A percentile compares a stretch with the other conserved stretches of the same genome.
These are phyloP conservation scores for Cutaneotrichosporon sp. DNA, from an alignment of 1,284 basidiomycete species.

Conservation along the genomic window DNA sequence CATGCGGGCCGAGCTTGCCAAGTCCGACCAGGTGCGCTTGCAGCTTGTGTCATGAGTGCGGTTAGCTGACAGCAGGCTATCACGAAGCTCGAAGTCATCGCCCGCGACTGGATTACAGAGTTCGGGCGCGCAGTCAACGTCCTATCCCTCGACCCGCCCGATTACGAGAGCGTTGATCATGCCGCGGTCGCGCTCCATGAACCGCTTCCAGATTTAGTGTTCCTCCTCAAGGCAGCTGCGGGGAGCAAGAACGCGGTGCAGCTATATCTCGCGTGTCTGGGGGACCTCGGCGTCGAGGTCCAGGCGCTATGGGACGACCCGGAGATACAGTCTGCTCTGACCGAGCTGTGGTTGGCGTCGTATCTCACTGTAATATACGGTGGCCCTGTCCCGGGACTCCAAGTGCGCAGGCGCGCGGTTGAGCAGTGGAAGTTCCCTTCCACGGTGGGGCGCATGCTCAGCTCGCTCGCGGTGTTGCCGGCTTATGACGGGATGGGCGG, in stretches of 20 bases:
- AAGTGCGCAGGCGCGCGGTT: background rate
- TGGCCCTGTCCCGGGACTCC: background rate
- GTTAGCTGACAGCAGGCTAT: background rate
- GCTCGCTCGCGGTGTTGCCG: background rate
- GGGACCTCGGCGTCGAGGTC: background rate
- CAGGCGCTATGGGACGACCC: background rate
- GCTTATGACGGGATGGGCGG: background rate
- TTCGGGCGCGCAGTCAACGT: background rate
- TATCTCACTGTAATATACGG: background rate
- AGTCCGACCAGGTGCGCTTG: background rate
- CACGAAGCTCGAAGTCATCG: background rate
- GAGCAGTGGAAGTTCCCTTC: background rate
- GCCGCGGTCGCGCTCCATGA: background rate
- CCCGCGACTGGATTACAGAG: background rate
- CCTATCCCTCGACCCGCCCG: background rate
- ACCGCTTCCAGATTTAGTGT: background rate
- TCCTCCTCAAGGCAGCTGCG: background rate
- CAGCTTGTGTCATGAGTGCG: background rate
- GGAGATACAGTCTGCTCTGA: background rate
- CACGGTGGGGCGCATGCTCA: background rate
- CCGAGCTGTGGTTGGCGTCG: background rate
- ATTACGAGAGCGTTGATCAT: background rate
- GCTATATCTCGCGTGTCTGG: background rate
- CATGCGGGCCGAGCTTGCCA: background rate
- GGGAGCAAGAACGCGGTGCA: background rate